Conservation (phyloP, 345 rosid genomes). For the Tarenaya hassleriana region DNA sequence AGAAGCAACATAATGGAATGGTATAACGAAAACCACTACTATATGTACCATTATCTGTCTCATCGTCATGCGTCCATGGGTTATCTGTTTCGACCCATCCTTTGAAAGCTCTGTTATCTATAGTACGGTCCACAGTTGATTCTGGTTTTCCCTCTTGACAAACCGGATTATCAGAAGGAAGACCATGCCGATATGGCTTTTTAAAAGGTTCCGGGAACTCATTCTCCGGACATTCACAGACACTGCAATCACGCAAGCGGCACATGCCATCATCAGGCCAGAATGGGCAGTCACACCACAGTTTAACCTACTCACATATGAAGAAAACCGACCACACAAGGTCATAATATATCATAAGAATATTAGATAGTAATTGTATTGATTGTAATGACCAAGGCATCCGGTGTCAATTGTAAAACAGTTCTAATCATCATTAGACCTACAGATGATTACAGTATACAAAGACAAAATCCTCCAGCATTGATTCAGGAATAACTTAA, state of each 20-base stretch:
- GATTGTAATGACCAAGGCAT: too few species aligned
- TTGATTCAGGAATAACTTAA: too few species aligned
- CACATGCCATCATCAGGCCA: conserved; percentile 99
- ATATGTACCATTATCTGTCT: conserved; percentile 71
- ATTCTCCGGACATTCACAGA: conserved; percentile 91
- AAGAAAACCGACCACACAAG: not conserved
- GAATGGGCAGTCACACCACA: conserved; percentile 97
- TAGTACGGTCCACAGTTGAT: conserved; percentile 80
- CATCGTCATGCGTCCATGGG: conserved; percentile 97
- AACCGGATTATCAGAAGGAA: conserved; percentile 51
- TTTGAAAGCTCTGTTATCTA: conserved; percentile 67
- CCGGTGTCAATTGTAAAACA: too few species aligned
- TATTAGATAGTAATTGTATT: too few species aligned
- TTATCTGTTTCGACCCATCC: conserved; percentile 91
- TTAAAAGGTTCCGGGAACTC: conserved; percentile 83
- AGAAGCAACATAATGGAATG: too few species aligned
- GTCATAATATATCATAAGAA: not conserved
- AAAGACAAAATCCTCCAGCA: too few species aligned
- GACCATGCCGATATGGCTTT: conserved; percentile 41
- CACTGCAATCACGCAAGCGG: conserved; percentile 88
- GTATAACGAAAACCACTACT: too few species aligned
- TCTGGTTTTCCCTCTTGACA: conserved; percentile 98
- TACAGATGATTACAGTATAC: too few species aligned
- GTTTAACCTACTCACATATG: conserved; percentile 52
- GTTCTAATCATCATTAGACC: too few species aligned